Base-by-base conservation (phyloP, 1,139 yeast species). In the Candida anutae region DNA sequence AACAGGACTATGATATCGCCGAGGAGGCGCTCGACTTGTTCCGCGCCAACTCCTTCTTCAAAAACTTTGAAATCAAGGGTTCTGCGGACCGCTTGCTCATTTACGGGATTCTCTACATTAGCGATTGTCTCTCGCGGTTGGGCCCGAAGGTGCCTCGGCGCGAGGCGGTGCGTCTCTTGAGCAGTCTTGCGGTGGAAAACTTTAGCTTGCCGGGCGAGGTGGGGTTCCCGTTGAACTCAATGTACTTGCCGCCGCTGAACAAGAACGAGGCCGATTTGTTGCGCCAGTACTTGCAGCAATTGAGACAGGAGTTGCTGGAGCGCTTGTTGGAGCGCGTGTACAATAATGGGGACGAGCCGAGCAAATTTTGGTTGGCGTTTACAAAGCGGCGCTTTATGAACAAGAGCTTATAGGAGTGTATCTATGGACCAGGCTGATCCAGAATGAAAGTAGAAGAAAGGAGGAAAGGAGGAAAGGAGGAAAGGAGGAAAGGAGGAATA, bases 371-470 rank as follows among this genome's bases (percentile, higher is more conserved):
- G 99, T 63, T 93, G 45, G 95, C 97, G 2, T 90, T 93, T 55
- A 84, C 95, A 25, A 78, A 93, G 59, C 79, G 94, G 60, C 76
- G 85, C 51, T 90, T 90, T 53, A 90, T 90, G 98, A 90, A 90
- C 60, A 83, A 85, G 59, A 65, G 74, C 43, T 59, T 72, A 42
- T 72, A 53, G 35, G 6, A 20, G 6, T n/a, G n/a, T n/a, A n/a
- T n/a, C n/a, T n/a, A n/a, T n/a, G n/a, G n/a, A n/a, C n/a, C n/a
- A n/a, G n/a, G n/a, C n/a, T n/a, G n/a, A n/a, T n/a, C n/a, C n/a
- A n/a, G n/a, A n/a, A n/a, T n/a, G n/a, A n/a, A n/a, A n/a, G n/a
- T n/a, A n/a, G n/a, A n/a, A n/a, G n/a, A n/a, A n/a, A n/a, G n/a
- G n/a, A n/a, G n/a, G n/a, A n/a, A n/a, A n/a, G n/a, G n/a, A n/a